These are phyloP conservation scores for Paraconiothyrium sp. DNA, from an alignment of 2,329 filamentous ascomycete genomes.

Conservation along the genomic window DNA sequence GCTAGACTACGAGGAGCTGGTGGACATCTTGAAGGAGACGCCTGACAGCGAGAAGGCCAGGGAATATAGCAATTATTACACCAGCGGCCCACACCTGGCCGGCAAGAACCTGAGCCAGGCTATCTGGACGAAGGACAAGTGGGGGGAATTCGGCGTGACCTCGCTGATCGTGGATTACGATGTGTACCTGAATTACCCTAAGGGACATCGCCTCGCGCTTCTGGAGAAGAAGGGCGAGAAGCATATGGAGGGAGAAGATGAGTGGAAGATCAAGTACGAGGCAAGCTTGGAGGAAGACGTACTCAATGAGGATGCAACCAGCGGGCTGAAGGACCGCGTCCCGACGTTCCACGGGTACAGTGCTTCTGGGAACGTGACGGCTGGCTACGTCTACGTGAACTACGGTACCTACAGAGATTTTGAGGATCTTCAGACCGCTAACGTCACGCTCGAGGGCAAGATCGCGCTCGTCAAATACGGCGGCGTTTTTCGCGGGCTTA, in stretches of 20 bases:
- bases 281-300: constrained; percentile 86
- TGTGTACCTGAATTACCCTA: constrained; percentile 62
- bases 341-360: constrained; percentile 97
- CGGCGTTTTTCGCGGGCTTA: constrained; percentile 85
- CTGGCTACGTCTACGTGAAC: constrained; percentile 86
- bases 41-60: constrained; percentile 62
- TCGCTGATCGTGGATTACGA: constrained; percentile 60
- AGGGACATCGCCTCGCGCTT: constrained; percentile 57
- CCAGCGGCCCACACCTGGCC: constrained; percentile 60
- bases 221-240: constrained; percentile 63
- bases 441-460: constrained; percentile 80
- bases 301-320: constrained; percentile 83
- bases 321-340: constrained; percentile 74
- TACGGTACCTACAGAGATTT: constrained; percentile 89
- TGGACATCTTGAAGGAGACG: constrained; percentile 63
- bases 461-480: constrained; percentile 90
- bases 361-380: constrained; percentile 90
- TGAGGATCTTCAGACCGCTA: constrained; percentile 79
- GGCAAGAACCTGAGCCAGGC: constrained; percentile 63
- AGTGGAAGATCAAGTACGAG: constrained; percentile 75
- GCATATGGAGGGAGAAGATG: constrained; percentile 36
- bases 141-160: constrained; percentile 60
- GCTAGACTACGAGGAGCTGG: constrained; percentile 64
- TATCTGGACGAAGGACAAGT: constrained; percentile 60
- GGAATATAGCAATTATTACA: constrained; percentile 62